These are phyloP conservation scores for Rhipidocladum racemiflorum DNA, from an alignment of 176 grass and related monocot species.

Conservation along the genomic window DNA sequence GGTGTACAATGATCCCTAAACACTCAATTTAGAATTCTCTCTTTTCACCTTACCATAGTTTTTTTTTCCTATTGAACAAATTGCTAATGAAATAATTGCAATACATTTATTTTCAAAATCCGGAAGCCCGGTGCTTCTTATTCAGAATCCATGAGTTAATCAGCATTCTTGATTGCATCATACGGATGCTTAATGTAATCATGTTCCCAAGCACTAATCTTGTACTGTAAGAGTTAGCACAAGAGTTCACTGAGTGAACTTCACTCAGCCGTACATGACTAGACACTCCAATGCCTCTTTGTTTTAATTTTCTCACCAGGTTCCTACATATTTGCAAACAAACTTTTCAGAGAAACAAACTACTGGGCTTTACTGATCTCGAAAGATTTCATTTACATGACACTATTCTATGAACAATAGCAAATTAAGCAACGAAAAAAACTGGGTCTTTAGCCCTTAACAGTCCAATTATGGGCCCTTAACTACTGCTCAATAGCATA, in stretches of 20 bases:
- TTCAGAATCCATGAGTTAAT: neutral
- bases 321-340: neutral
- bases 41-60: too few relatives aligned
- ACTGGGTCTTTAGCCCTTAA: too few relatives aligned
- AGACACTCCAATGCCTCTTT: neutral
- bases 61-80: neutral
- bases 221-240: neutral
- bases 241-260: too few relatives aligned
- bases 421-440: neutral
- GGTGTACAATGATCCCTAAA: neutral
- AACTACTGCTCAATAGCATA: too few relatives aligned
- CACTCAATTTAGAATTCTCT: neutral
- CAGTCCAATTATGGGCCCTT: neutral
- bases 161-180: neutral
- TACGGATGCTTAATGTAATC: neutral
- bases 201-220: neutral
- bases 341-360: neutral
- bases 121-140: neutral
- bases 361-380: neutral
- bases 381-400: neutral
- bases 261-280: neutral
- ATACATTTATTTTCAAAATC: neutral
- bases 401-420: neutral
- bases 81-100: neutral
- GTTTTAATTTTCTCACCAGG: neutral